Percentiles rank a stretch among this genome's conserved stretches.
These are phyloP conservation scores for Exophiala sp. DNA, from an alignment of 2,329 filamentous ascomycete genomes.

Conservation along the genomic window DNA sequence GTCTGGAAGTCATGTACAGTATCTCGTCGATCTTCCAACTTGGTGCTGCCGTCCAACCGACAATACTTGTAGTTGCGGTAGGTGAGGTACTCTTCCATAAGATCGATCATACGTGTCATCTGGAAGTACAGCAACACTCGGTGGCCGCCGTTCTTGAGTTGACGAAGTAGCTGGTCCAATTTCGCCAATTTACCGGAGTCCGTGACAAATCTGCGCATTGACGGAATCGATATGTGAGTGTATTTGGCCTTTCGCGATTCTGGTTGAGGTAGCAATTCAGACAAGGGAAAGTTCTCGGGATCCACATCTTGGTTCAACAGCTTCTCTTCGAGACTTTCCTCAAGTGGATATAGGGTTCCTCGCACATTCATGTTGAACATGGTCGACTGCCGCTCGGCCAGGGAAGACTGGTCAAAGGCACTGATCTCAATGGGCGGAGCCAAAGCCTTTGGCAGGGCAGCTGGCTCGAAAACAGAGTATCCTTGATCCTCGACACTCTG, in stretches of 20 bases:
- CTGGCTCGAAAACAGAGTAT: constrained; percentile 74
- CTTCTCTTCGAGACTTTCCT: constrained; percentile 63
- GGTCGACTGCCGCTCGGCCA: constrained; percentile 65
- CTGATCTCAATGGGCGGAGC: constrained; percentile 82
- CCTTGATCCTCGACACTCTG: constrained; percentile 65
- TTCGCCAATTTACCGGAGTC: constrained; percentile 95
- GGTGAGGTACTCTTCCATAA: constrained; percentile 98
- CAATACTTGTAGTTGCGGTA: constrained; percentile 99
- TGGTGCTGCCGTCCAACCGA: constrained; percentile 92
- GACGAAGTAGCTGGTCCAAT: constrained; percentile 78
- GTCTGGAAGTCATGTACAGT: constrained; percentile 97
- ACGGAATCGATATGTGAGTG: constrained; percentile 87
- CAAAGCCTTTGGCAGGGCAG: constrained; percentile 70
- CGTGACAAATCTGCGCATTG: constrained; percentile 95
- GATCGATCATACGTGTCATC: constrained; percentile 99
- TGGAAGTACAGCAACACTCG: constrained; percentile 98
- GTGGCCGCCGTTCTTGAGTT: constrained; percentile 88
- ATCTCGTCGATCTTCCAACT: constrained; percentile 92
- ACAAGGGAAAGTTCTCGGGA: constrained; percentile 59
- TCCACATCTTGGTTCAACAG: constrained; percentile 72
- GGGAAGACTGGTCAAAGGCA: constrained; percentile 64
- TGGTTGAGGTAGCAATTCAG: constrained; percentile 69
- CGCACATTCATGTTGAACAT: constrained; percentile 78
- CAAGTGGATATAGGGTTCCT: constrained; percentile 64
- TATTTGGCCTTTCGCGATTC: constrained; percentile 79